Evolutionary conservation across 768 basidiomycete species (phyloP), one percentile per base, ranked within the genome.

Genomic region (Leccinellum rugosiceps): DNA sequence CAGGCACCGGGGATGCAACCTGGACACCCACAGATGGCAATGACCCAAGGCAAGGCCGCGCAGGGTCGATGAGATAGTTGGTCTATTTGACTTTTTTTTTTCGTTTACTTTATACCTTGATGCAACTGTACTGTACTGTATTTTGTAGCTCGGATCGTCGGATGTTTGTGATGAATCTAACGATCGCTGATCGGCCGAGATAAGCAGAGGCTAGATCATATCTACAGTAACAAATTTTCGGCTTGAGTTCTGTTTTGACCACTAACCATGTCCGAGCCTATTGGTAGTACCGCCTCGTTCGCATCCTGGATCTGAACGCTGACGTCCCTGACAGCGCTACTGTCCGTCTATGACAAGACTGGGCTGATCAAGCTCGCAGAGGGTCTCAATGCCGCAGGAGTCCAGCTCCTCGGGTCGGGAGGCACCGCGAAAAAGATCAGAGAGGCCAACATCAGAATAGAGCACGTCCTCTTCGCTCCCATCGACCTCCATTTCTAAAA

Each of bases 381-480:
- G 63, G 91, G 87, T n/a, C 85, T 98, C 57, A 79, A 83, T 57
- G 78, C 80, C 50, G 83, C 87, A 46, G 95, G 95, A 26, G 87
- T 98, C 68, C 85, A 86, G 49, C 82, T 99, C 11, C 77, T 99
- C 17, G 97, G 94, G 51, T 97, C 94, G 30, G 97, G 97, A 60
- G 97, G 97, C 54, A 99, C 97, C 13, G 95, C 97, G 35, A 98
- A 96, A 76, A 92, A 91, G 74, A 96, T 99, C 72, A 85, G 97
- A 69, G 94, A 98, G 35, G 87, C 92, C 30, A 94, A 93, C 9
- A 84, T 98, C 60, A 78, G 86, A 32, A 94, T 98, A 65, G 86
- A 93, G 96, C 93, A 68, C 63, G 92, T 81, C 25, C n/a, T 57
- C 55, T 57, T 52, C n/a, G n/a, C 8, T 52, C 13, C 13, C n/a